Conservation (phyloP, 1,284 basidiomycete species). For the Xanthoconium separans region DNA sequence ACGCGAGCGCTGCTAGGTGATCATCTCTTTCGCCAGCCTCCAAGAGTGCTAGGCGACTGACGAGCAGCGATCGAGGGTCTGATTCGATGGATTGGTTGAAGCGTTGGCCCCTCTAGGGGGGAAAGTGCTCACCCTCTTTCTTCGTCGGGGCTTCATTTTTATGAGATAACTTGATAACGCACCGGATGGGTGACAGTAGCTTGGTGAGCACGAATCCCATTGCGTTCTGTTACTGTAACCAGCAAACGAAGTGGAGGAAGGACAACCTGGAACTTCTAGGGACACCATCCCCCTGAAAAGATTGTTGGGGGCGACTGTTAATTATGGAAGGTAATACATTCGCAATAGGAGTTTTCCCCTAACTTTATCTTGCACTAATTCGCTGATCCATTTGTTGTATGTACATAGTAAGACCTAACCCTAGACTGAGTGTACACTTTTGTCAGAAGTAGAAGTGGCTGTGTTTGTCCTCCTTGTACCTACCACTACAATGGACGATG, state of each 20-base stretch:
- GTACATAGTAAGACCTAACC: too few species aligned
- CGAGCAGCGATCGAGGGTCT: slow-evolving; percentile 9
- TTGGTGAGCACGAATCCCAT: slow-evolving; percentile 13
- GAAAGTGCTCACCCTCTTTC: slow-evolving; percentile 7
- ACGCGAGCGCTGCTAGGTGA: slow-evolving; percentile 14
- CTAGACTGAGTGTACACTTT: too few species aligned
- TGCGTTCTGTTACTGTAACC: too few species aligned
- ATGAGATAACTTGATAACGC: not conserved
- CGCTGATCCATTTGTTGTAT: too few species aligned
- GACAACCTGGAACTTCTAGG: not conserved
- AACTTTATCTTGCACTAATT: not conserved
- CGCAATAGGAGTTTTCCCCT: not conserved
- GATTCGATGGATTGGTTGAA: not conserved
- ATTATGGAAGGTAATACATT: slow-evolving; percentile 1
- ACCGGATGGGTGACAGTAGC: not conserved
- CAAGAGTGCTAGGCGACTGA: slow-evolving; percentile 15
- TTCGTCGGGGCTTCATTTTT: not conserved
- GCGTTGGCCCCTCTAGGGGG: not conserved
- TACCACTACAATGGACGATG: slow-evolving; percentile 23
- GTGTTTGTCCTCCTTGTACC: not conserved
- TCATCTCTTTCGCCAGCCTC: slow-evolving; percentile 21
- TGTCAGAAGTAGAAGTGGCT: too few species aligned
- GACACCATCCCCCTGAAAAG: too few species aligned
- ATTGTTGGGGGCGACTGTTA: too few species aligned
- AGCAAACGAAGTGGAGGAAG: too few species aligned